Conservation (phyloP, 176 grass and related monocot species). For the Carex cristatella region DNA sequence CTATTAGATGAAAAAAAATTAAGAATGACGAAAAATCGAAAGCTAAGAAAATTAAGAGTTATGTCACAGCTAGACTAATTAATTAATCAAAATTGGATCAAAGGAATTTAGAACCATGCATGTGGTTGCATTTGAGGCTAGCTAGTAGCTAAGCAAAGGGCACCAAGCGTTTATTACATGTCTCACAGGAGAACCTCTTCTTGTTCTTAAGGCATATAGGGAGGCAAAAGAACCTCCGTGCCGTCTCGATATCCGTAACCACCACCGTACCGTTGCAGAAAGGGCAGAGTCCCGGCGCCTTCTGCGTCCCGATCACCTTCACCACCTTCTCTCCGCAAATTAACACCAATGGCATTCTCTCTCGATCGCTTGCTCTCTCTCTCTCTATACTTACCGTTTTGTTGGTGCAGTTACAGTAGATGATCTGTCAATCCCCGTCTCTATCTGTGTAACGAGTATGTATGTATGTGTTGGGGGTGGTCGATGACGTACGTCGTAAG, state of each 20-base stretch:
- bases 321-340: constrained; percentile 50
- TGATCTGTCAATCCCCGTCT: not conserved
- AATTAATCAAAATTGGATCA: too few relatives aligned
- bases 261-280: constrained; percentile 59
- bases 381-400: not conserved
- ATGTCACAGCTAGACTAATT: not conserved
- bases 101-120: too few relatives aligned
- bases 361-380: not conserved
- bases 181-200: constrained; percentile 65
- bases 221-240: constrained; percentile 52
- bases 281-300: constrained; percentile 67
- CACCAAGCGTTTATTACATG: constrained; percentile 65
- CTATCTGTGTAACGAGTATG: not conserved
- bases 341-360: constrained; percentile 26
- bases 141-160: constrained; percentile 3
- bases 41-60: not conserved
- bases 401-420: not conserved
- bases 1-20: not conserved
- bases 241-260: constrained; percentile 58
- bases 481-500: not conserved
- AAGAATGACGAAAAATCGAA: not conserved
- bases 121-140: not conserved
- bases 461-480: not conserved
- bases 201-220: constrained; percentile 69
- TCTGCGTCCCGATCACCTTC: constrained; percentile 51